These are phyloP conservation scores for Peniophora sp. DNA, from an alignment of 1,284 basidiomycete species.

Conservation along the genomic window DNA sequence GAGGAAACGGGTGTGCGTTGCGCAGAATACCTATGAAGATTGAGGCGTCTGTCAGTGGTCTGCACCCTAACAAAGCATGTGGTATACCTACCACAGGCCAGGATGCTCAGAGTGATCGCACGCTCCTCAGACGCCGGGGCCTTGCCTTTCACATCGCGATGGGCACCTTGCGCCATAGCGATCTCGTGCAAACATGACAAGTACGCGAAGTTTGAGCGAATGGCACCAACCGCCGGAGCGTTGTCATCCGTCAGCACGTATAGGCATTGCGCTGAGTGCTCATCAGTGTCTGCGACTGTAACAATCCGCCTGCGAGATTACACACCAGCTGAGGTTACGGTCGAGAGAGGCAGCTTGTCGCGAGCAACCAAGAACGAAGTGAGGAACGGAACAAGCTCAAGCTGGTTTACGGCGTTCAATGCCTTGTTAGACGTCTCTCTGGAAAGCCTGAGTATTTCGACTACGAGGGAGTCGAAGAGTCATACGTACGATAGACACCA, in stretches of 20 bases:
- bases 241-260: slow-evolving; percentile 91
- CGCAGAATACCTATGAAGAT: slow-evolving; percentile 62
- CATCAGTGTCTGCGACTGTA: neutral
- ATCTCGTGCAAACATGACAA: slow-evolving; percentile 69
- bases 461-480: slow-evolving; percentile 5
- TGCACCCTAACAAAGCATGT: neutral
- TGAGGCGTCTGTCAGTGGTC: too few species aligned
- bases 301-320: neutral
- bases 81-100: slow-evolving; percentile 55
- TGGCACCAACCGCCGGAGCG: slow-evolving; percentile 50
- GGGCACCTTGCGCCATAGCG: slow-evolving; percentile 31
- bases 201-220: slow-evolving; percentile 57
- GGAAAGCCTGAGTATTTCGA: slow-evolving; percentile 25
- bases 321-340: slow-evolving; percentile 74
- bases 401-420: slow-evolving; percentile 76
- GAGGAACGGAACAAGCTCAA: slow-evolving; percentile 70
- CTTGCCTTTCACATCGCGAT: slow-evolving; percentile 31
- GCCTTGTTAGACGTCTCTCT: slow-evolving; percentile 92
- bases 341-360: slow-evolving; percentile 56
- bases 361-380: slow-evolving; percentile 75
- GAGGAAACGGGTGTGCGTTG: slow-evolving; percentile 68
- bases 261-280: slow-evolving; percentile 73
- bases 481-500: slow-evolving; percentile 89
- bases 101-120: slow-evolving; percentile 51
- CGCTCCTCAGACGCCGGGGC: slow-evolving; percentile 38